Base-by-base conservation (phyloP, 257 asterid genomes). In the Avicennia marina region DNA sequence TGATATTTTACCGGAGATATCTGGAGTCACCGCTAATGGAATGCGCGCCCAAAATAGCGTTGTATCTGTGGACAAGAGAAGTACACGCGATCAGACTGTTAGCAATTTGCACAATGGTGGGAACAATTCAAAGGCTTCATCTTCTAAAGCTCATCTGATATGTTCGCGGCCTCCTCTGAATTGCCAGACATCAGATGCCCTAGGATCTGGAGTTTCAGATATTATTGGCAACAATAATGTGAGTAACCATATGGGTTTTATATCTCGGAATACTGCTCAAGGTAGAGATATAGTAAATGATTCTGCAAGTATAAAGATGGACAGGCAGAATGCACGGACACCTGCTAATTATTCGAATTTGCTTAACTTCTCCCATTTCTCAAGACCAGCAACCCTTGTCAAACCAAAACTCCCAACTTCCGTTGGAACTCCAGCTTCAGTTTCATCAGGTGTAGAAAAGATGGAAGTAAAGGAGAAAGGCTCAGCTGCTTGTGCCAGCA, bases 351-450 rank as follows among this genome's bases (percentile, higher is more conserved):
- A 36, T 36, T 36, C 41, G 2, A 36, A 36, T 36, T 7, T 36
- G 3, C 58, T 82, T 46, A 93, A 89, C 73, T 93, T 93, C 66
- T 74, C 91, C 22, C 81, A 79, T 74, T 86, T 93, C 58, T 78
- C 95, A 1, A 86, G 85, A 71, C 78, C 95, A 9, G 77, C 74
- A 52, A 69, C 70, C 50, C 62, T 72, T 64, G 72, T 54, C 44
- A 86, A 77, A 69, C 66, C 77, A 18, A 73, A 72, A 52, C 46
- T 53, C 60, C 75, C 72, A 18, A 76, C 55, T 56, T 40, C 65
- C 43, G 71, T 66, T 69, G 81, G 68, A 52, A 42, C 66, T 54
- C 69, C 75, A 45, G 58, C 82, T 62, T 56, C 81, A 7, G 68
- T 66, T 69, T 70, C 76, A 42, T 56, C 57, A 5, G 41, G 41